Evolutionary conservation across 2,329 filamentous ascomycete species (phyloP).

Genomic region (Xylariaceae sp.): DNA sequence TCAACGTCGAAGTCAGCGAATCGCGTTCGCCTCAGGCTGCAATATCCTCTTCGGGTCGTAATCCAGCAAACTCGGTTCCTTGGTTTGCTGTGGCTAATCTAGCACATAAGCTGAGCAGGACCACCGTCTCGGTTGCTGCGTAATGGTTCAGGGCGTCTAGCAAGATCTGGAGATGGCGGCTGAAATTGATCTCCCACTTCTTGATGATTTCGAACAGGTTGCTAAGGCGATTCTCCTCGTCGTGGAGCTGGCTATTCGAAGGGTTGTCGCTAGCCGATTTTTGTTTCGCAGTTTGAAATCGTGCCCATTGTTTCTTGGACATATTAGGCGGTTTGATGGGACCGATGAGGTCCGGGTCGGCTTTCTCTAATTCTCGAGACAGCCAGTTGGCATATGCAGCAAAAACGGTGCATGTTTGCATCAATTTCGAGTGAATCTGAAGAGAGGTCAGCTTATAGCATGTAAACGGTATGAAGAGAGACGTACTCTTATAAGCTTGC

Average conservation of each 20-base stretch:
- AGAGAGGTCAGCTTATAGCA: conserved; percentile 19
- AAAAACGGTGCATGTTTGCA: conserved; percentile 93
- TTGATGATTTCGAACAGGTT: conserved; percentile 82
- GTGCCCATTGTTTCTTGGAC: conserved; percentile 56
- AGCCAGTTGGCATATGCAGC: conserved; percentile 84
- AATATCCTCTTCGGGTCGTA: conserved; percentile 55
- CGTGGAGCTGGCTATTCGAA: conserved; percentile 36
- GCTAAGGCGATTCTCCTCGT: conserved; percentile 50
- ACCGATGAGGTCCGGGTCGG: conserved; percentile 70
- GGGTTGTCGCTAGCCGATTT: conserved; percentile 34
- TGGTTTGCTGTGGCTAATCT: conserved; percentile 76
- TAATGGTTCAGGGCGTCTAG: conserved; percentile 96
- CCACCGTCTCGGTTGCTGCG: conserved; percentile 93
- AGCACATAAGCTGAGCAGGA: conserved; percentile 81
- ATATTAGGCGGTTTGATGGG: conserved; percentile 53
- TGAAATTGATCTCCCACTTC: conserved; percentile 92
- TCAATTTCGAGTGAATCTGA: conserved; percentile 94
- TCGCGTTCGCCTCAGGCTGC: conserved; percentile 15
- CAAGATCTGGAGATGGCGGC: conserved; percentile 84
- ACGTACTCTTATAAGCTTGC: conserved; percentile 79
- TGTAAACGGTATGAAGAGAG: neutral
- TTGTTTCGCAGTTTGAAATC: conserved; percentile 48
- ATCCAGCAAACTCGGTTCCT: conserved; percentile 60
- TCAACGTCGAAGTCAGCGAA: neutral
- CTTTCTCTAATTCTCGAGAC: conserved; percentile 74